Conservation (phyloP, 352 stramenopile genomes). For the Pythium grandisporangium region DNA sequence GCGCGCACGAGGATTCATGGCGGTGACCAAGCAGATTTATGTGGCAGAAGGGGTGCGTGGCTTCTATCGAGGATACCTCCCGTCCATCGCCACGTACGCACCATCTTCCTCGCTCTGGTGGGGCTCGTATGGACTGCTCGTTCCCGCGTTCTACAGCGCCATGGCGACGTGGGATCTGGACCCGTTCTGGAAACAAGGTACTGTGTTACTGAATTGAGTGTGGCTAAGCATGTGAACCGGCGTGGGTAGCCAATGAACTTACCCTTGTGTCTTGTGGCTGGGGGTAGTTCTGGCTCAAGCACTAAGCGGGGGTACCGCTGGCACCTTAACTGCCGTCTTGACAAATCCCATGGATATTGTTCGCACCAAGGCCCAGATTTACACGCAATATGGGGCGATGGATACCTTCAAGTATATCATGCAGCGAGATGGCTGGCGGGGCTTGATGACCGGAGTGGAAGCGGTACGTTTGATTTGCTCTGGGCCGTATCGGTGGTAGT, state of each 20-base stretch:
- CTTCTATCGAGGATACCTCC: conserved; percentile 80
- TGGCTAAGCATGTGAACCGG: too few relatives aligned
- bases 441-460: conserved; percentile 75
- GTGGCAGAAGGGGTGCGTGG: conserved; percentile 53
- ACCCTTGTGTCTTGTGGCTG: too few relatives aligned
- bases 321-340: conserved; percentile 67
- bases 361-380: conserved; percentile 74
- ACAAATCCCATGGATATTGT: conserved; percentile 89
- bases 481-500: neutral
- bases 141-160: conserved; percentile 57
- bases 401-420: conserved; percentile 83
- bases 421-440: conserved; percentile 52
- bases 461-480: conserved; percentile 33
- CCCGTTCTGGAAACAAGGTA: conserved; percentile 80
- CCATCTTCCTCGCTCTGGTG: conserved; percentile 84
- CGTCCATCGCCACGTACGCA: conserved; percentile 81
- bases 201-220: too few relatives aligned
- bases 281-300: conserved; percentile 69
- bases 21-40: conserved; percentile 56
- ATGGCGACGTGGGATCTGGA: conserved; percentile 52
- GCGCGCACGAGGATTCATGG: conserved; percentile 41
- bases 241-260: too few relatives aligned
- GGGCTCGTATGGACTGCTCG: conserved; percentile 76
- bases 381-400: conserved; percentile 77
- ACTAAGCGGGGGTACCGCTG: conserved; percentile 61